Evolutionary conservation across 257 asterid species (phyloP).

Genomic region (Primulina eburnea): DNA sequence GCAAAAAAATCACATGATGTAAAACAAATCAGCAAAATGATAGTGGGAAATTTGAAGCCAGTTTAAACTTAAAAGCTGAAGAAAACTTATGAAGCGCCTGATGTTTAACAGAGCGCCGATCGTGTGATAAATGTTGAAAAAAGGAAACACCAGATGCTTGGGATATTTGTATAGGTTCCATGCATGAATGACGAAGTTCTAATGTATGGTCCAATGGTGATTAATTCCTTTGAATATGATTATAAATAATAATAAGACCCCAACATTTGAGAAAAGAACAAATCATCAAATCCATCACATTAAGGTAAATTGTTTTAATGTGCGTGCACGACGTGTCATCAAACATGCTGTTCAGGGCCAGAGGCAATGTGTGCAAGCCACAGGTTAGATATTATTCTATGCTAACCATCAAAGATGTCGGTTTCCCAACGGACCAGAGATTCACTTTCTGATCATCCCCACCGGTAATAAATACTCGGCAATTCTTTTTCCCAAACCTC

Average conservation of each 20-base stretch:
- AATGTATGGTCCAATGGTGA: background rate
- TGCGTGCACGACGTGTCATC: conserved; percentile 4
- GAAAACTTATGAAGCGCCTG: background rate
- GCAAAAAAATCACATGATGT: background rate
- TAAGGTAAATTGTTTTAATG: conserved; percentile 10
- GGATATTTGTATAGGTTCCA: background rate
- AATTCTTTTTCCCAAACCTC: conserved; percentile 88
- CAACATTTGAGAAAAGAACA: background rate
- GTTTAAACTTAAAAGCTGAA: background rate
- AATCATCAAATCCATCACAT: background rate
- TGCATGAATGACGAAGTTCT: background rate
- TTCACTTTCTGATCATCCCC: conserved; percentile 97
- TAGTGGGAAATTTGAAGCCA: background rate
- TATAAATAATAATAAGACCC: too few species aligned
- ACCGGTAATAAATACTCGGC: conserved; percentile 80
- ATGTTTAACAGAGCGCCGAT: background rate
- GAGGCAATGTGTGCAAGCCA: background rate
- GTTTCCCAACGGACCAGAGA: conserved; percentile 95
- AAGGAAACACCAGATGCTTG: background rate
- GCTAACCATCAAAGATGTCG: conserved; percentile 75
- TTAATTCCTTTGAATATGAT: background rate
- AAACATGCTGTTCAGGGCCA: conserved; percentile 18
- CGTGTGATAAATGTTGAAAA: background rate
- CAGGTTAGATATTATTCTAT: conserved; percentile 6
- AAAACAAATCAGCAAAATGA: background rate